These are phyloP conservation scores for Lachnellula suecica DNA, from an alignment of 2,329 filamentous ascomycete genomes.

Conservation along the genomic window DNA sequence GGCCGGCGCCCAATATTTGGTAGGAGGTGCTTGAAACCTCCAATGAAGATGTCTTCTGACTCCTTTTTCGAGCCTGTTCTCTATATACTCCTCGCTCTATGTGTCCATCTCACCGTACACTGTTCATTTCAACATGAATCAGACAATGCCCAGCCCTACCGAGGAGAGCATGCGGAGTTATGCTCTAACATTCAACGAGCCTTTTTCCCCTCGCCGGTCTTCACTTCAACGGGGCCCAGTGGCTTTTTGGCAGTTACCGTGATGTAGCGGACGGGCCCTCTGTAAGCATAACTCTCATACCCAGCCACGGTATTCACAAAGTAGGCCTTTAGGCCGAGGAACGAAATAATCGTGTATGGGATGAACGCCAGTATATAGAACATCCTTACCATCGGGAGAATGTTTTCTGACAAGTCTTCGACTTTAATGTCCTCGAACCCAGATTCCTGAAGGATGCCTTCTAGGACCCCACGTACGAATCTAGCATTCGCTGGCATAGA, in stretches of 20 bases:
- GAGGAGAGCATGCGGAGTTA: too few relatives aligned
- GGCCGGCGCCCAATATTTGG: too few relatives aligned
- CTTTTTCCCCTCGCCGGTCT: neutral
- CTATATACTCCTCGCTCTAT: too few relatives aligned
- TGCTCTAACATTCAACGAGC: too few relatives aligned
- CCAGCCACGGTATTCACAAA: conserved; percentile 51
- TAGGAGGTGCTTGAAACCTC: too few relatives aligned
- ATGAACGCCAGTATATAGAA: conserved; percentile 47
- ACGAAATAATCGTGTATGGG: conserved; percentile 44
- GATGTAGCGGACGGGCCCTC: conserved; percentile 26
- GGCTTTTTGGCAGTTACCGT: conserved; percentile 39
- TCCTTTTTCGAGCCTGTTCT: too few relatives aligned
- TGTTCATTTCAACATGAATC: too few relatives aligned
- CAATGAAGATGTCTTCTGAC: too few relatives aligned
- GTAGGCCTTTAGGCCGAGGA: conserved; percentile 42
- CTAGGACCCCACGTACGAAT: conserved; percentile 39
- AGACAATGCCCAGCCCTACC: too few relatives aligned
- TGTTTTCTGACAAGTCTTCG: conserved; percentile 44
- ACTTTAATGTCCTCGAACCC: conserved; percentile 40
- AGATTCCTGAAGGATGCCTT: conserved; percentile 37
- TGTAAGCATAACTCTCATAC: conserved; percentile 23
- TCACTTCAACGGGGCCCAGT: neutral
- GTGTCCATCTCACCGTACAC: too few relatives aligned
- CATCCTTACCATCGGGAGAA: conserved; percentile 46
- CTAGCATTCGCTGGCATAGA: conserved; percentile 45